Evolutionary conservation across 176 grass and related monocot species (phyloP), one percentile per base, ranked within the genome.

Genomic region (Zoysia pacifica): DNA sequence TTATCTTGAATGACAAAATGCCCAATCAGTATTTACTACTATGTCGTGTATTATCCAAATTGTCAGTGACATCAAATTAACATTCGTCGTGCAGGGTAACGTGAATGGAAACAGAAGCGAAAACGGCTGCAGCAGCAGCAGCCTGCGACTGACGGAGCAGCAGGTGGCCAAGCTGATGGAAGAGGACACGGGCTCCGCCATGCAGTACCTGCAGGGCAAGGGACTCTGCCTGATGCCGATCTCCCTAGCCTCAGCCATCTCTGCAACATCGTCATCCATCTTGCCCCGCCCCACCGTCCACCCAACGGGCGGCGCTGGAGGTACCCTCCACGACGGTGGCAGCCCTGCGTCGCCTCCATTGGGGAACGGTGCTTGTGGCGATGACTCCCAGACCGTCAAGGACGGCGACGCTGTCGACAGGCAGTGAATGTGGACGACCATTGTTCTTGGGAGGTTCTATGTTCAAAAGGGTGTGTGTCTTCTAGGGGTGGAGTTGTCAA

Each of bases 131-230:
- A 56, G 85, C 83, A 87, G 79, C 69, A 56, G 85, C 83, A 87
- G 79, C 69, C 56, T 97, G 73, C 85, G 63, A 67, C 81, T 88
- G 76, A 94, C 94, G 18, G 94, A 97, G 85, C 89, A 89, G 37
- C 94, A 97, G 20, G 94, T 94, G 50, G 94, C 90, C 11, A 97
- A 83, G 85, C 59, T 97, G 68, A 97, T 97, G 90, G 94, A 94
- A 73, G 94, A 92, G 76, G 91, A 97, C 83, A 94, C 92, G 94
- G 91, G 94, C 37, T 92, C 85, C 0, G 94, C 94, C 42, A 97
- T 97, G 94, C 94, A 97, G 71, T 97, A 97, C 80, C 91, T 97
- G 43, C 94, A 97, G 74, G 91, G 94, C 18, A 97, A 97, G 81
- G 91, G 91, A 39, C 94, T 97, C 55, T 97, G 94, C 81, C 83